Evolutionary conservation across 225 moss, liverwort and hornwort species (phyloP), one percentile per base, ranked within the genome.

Genomic region (Physcomitrellopsis africana): DNA sequence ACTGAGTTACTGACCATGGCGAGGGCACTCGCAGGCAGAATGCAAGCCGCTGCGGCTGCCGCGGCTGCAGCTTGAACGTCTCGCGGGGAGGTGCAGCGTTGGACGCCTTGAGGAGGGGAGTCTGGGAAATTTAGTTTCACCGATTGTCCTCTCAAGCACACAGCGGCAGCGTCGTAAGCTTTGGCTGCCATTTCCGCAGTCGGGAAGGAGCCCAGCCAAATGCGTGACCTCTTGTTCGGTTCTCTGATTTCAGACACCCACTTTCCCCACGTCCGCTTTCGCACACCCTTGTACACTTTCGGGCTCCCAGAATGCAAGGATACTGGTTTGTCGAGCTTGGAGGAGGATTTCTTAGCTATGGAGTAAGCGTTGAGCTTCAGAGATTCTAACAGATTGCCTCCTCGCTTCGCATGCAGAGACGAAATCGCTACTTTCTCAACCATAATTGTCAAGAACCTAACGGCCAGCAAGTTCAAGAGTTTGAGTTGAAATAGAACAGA

Each of bases 11-110:
- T 26, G 2, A 17, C 72, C 48, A 73, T 58, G 2, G 51, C 12
- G 19, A 19, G 43, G 14, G 77, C 20, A 0, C 58, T 43, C 8
- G 65, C 60, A 1, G 65, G 53, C 1, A 48, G 29, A 60, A 53
- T 77, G 55, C 84, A 84, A 1, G 85, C 64, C 0, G 75, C 80
- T 24, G 81, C 81, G 8, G 81, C 81, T 4, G 73, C 74, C 2
- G 74, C 65, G 14, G 74, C 63, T 19, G 43, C 63, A 29, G 74
- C 65, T 74, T 74, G 74, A 15, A 74, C 63, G 13, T 64, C 63
- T 65, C 54, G 32, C 10, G 74, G 64, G 8, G 74, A 64, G 24
- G 63, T 53, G 24, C 26, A 65, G 3, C 37, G 64, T 3, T 29
- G 48, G 37, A 26, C 29, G 53, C 23, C 14, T 18, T 29, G 53